Percentiles rank a stretch among this genome's conserved stretches.
These are phyloP conservation scores for Cryptosporidium ryanae DNA, from an alignment of 169 alveolate genomes.

Conservation along the genomic window DNA sequence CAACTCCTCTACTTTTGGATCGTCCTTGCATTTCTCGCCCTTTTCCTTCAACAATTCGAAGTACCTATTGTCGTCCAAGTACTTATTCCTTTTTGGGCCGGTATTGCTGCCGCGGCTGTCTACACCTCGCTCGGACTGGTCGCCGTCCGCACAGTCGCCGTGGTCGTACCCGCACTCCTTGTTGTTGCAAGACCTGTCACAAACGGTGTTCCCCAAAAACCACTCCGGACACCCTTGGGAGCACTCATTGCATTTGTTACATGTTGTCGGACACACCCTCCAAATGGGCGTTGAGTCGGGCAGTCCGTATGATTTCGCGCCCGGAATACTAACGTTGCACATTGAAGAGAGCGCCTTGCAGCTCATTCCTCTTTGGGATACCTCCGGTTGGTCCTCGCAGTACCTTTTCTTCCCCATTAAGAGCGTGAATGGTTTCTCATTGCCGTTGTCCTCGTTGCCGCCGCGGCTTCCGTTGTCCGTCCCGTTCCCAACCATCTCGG, in stretches of 20 bases:
- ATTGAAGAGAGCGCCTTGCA: slow-evolving; percentile 67
- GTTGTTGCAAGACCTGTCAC: slow-evolving; percentile 56
- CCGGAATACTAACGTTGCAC: slow-evolving; percentile 39
- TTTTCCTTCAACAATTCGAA: slow-evolving; percentile 14
- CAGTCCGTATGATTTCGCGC: slow-evolving; percentile 49
- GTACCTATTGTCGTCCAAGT: slow-evolving; percentile 14
- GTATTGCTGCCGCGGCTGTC: background rate
- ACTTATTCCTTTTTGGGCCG: background rate
- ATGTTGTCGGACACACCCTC: slow-evolving; percentile 78
- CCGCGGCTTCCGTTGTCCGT: background rate
- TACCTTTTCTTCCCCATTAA: slow-evolving; percentile 37
- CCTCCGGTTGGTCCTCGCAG: slow-evolving; percentile 66
- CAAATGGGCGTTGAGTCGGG: slow-evolving; percentile 50
- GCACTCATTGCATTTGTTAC: slow-evolving; percentile 77
- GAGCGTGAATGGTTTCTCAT: slow-evolving; percentile 18
- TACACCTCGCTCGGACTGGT: background rate
- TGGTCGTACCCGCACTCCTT: slow-evolving; percentile 21
- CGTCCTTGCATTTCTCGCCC: slow-evolving; percentile 30
- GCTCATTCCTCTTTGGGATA: slow-evolving; percentile 40
- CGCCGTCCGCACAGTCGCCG: slow-evolving; percentile 19
- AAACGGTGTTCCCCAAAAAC: slow-evolving; percentile 53
- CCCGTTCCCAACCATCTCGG: background rate
- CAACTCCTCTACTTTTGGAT: slow-evolving; percentile 39
- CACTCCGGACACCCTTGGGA: slow-evolving; percentile 43
- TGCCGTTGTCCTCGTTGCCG: background rate